Conservation (phyloP, 2,329 filamentous ascomycete genomes). For the Stemphylium beticola region DNA sequence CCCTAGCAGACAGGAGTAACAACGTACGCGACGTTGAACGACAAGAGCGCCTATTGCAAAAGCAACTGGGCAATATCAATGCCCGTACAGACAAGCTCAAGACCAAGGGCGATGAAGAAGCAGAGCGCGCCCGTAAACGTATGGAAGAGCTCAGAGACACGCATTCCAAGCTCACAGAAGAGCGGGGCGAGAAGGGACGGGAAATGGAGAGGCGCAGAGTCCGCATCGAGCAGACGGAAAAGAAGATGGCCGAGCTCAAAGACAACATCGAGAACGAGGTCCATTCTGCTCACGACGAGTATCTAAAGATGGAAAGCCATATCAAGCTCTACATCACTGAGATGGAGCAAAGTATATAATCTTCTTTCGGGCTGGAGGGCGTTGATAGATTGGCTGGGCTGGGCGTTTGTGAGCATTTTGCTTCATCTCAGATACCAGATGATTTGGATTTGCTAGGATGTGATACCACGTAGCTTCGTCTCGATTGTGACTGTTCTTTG, state of each 20-base stretch:
- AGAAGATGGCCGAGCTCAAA: slow-evolving; percentile 99
- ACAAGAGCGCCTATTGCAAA: slow-evolving; percentile 79
- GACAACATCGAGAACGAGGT: slow-evolving; percentile 97
- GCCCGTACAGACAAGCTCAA: slow-evolving; percentile 86
- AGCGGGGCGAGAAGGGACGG: slow-evolving; percentile 82
- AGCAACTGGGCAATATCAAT: slow-evolving; percentile 84
- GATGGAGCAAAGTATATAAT: slow-evolving; percentile 80
- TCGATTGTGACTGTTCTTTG: neutral
- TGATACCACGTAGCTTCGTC: slow-evolving; percentile 13
- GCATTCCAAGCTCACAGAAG: slow-evolving; percentile 81
- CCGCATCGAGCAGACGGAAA: slow-evolving; percentile 97
- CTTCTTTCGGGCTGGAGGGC: neutral
- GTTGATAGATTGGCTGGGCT: neutral
- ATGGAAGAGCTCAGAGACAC: slow-evolving; percentile 88
- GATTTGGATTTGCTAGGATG: neutral
- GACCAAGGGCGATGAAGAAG: slow-evolving; percentile 80
- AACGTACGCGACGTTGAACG: slow-evolving; percentile 92
- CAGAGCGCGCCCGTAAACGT: slow-evolving; percentile 77
- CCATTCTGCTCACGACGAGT: slow-evolving; percentile 88
- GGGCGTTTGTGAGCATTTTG: slow-evolving; percentile 11
- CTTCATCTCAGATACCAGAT: slow-evolving; percentile 4
- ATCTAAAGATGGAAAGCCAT: slow-evolving; percentile 95
- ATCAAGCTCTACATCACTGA: slow-evolving; percentile 98
- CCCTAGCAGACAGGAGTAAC: slow-evolving; percentile 84
- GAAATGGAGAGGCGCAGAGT: slow-evolving; percentile 92